Base-by-base conservation (phyloP, 768 basidiomycete genomes). In the Boletus vinaceobasis region DNA sequence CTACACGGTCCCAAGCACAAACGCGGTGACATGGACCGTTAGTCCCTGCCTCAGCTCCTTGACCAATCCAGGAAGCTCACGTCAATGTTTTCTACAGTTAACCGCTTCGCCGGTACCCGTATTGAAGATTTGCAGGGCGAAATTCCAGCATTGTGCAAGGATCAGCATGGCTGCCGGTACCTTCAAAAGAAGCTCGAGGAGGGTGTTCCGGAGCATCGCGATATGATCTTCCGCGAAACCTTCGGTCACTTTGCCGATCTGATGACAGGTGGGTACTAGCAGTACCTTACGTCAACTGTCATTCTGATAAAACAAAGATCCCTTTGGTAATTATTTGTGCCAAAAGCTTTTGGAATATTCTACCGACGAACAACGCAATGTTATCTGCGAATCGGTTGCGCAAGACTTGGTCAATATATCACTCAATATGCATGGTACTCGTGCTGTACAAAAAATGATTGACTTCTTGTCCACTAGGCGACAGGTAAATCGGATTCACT, bases 381-480 rank as follows among this genome's bases (percentile, higher is more conserved):
- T 93, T 33, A 96, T 98, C 53, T 97, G 97, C 75, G 96, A 98
- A 70, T 94, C 93, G 26, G 96, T 99, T 47, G 93, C 95, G 33
- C 90, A 94, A 66, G 97, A 99, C 64, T 82, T 99, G 47, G 97
- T 99, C 65, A 93, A 88, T 69, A 98, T 99, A 67, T 97, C 94
- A 33, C 79, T 99, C 59, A 99, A 99, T 75, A 99, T 99, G 97
- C 97, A 99, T 73, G 97, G 97, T 32, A 99, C 97, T 32, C 87
- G 97, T 57, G 97, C 97, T 27, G 97, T 98, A 55, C 97, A 99
- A 77, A 98, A 98, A 78, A 98, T 98, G 96, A 97, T 99, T 59
- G 97, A 99, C 73, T 98, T 97, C 79, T 75, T 99, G 68, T 96
- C 95, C 21, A 93, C 92, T 50, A 86, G 91, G 65, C 79, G 97